Evolutionary conservation across 345 rosid species (phyloP), one percentile per base, ranked within the genome.

Genomic region (Camelina laxa): DNA sequence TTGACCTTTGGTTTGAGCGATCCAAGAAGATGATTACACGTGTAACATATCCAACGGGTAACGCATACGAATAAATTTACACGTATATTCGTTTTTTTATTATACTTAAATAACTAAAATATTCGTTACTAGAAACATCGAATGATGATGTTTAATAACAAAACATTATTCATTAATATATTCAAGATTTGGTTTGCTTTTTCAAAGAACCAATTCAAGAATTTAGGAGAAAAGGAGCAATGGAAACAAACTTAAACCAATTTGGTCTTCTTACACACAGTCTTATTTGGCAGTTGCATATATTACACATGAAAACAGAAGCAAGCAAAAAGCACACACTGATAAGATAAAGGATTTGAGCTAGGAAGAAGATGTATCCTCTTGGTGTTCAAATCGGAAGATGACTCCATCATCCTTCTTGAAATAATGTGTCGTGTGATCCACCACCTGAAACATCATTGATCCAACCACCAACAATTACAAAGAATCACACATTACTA

Each of bases 401-500:
- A 72, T 13, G 12, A 91, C 90, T 17, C 84, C 86, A 62, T 87
- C 72, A 7, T 79, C 58, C 84, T 82, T 66, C 65, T 2, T 8
- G 72, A 89, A 91, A 83, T 56, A 11, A 30, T 91, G 93, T 0
- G 65, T 69, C 19, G 92, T 92, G 67, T 80, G 91, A 80, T 92
- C 96, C 81, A 88, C 96, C 76, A 51, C 88, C 96, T 91, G 78
- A 72, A 56, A 56, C 21, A 56, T 33, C 9, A 67, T 1, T 35
- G 51, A 53, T 21, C 3, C 24, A 22, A 69, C 20, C 38, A 67
- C 50, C 63, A 42, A 21, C 13, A 5, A 67, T 27, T 3, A 11
- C 33, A 75, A 60, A 17, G 1, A 16, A 0, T 30, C 38, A 38
- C 7, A 10, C 6, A 17, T 13, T 33, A n/a, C 20, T 8, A 4